phyloP scores from a whole-genome alignment of 2,329 filamentous ascomycete species.

The Aspergillus clavatus region DNA sequence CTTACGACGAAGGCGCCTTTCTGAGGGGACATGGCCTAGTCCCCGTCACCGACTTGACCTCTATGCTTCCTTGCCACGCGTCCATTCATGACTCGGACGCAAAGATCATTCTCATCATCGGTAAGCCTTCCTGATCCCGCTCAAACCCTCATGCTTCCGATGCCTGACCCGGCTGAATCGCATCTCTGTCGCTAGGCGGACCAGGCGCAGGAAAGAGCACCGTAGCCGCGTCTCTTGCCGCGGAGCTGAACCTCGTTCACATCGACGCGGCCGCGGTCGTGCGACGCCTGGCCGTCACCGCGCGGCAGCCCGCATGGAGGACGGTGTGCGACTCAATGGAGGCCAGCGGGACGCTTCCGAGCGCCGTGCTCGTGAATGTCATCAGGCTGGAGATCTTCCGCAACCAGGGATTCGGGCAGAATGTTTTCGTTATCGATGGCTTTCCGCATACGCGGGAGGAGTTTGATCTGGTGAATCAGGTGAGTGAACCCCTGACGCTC shows the following conservation, averaged over 20 bases:
- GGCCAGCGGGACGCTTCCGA: neutral
- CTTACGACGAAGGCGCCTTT: neutral
- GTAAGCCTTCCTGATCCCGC: neutral
- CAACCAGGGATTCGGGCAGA: neutral
- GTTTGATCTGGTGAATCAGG: neutral
- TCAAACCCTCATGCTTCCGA: no score
- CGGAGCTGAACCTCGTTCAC: neutral
- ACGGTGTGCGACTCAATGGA: neutral
- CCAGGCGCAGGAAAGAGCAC: slow-evolving; percentile 3
- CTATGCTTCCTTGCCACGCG: no score
- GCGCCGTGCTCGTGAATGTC: neutral
- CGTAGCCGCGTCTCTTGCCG: neutral
- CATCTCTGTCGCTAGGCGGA: neutral
- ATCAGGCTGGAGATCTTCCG: neutral
- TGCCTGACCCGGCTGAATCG: no score
- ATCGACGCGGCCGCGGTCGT: neutral
- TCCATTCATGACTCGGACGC: no score
- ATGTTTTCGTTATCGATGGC: neutral
- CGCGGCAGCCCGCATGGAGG: neutral
- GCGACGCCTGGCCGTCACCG: neutral
- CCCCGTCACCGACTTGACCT: no score
- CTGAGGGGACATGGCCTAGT: neutral
- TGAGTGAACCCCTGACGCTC: neutral
- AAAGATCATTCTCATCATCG: neutral
- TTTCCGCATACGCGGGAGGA: neutral